A percentile compares a stretch with the other conserved stretches of the same genome.
Conservation (phyloP, 805 yeast genomes). For the Candida manassasensis region DNA sequence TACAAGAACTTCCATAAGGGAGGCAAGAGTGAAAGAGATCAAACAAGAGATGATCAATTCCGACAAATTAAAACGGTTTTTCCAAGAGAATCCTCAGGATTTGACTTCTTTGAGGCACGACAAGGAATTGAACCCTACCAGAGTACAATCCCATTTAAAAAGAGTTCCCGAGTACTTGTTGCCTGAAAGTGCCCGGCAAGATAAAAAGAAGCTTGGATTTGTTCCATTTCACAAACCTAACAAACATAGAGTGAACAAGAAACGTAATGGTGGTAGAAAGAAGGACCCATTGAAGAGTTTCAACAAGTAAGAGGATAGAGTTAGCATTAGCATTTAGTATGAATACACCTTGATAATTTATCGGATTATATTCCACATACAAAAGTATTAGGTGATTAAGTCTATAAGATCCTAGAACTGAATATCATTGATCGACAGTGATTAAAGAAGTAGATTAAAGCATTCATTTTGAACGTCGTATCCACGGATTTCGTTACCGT, state of each 20-base stretch:
- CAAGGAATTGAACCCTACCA: conserved; percentile 75
- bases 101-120: conserved; percentile 86
- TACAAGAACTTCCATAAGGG: conserved; percentile 82
- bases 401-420: background rate
- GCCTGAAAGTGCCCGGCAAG: conserved; percentile 68
- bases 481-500: too few relatives aligned
- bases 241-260: conserved; percentile 42
- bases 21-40: conserved; percentile 87
- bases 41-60: conserved; percentile 82
- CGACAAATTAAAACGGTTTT: conserved; percentile 87
- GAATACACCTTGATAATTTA: too few relatives aligned
- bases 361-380: too few relatives aligned
- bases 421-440: background rate
- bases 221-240: conserved; percentile 60
- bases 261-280: conserved; percentile 39
- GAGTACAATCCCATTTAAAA: conserved; percentile 80
- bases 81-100: conserved; percentile 96
- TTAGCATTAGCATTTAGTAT: background rate
- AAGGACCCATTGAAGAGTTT: conserved; percentile 61
- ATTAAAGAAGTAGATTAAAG: too few relatives aligned
- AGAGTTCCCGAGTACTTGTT: conserved; percentile 88
- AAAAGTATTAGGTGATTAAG: too few relatives aligned
- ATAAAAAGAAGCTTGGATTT: conserved; percentile 56
- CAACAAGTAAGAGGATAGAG: conserved; percentile 12
- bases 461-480: too few relatives aligned